Conservation (phyloP, 352 stramenopile genomes). For the Blastocystis sp. region DNA sequence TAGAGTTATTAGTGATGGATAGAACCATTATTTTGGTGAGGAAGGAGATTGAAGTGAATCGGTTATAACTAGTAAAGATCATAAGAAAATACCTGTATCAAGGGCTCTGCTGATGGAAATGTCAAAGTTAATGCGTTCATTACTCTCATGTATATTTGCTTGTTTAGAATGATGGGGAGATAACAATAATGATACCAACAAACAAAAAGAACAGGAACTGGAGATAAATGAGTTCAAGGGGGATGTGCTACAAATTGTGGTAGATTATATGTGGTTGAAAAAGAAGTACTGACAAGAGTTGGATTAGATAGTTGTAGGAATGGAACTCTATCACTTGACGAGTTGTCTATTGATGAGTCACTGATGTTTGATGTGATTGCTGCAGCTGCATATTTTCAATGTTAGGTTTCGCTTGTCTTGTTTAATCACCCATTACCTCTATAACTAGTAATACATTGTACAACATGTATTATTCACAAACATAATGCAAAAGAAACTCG, state of each 20-base stretch:
- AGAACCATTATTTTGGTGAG: background rate
- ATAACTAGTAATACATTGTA: too few species aligned
- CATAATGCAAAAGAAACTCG: background rate
- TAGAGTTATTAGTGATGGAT: too few species aligned
- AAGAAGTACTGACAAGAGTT: background rate
- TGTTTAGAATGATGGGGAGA: background rate
- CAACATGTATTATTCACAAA: too few species aligned
- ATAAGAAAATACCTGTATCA: background rate
- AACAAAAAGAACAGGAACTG: background rate
- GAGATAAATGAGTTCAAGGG: background rate
- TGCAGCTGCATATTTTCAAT: conserved; percentile 1
- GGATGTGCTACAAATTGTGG: background rate
- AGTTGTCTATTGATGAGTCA: background rate
- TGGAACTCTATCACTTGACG: background rate
- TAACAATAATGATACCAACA: background rate
- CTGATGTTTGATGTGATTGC: background rate
- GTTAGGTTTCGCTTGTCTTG: background rate
- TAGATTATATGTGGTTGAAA: background rate
- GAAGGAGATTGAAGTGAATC: background rate
- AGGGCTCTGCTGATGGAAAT: background rate
- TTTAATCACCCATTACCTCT: too few species aligned
- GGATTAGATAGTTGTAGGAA: background rate
- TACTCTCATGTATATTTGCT: background rate
- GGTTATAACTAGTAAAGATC: background rate
- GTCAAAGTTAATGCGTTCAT: background rate